These are phyloP conservation scores for Sporisorium graminicola DNA, from an alignment of 1,284 basidiomycete species.

Conservation along the genomic window DNA sequence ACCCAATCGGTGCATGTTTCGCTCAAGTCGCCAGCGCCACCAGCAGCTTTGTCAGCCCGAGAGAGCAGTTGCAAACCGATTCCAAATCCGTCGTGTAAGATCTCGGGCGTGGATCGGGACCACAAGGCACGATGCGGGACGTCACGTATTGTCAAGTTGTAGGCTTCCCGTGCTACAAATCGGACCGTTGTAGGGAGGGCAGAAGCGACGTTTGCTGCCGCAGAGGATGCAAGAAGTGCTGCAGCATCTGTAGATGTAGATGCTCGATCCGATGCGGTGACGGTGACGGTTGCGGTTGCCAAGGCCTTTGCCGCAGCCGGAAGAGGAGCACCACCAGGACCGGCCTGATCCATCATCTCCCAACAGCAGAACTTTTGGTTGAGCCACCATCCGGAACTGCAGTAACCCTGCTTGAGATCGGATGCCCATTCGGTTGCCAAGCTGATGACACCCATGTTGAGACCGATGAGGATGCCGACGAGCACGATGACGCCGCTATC, in stretches of 20 bases:
- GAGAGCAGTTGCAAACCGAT: constrained; percentile 26
- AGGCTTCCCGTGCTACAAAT: constrained; percentile 5
- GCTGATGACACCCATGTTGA: constrained; percentile 93
- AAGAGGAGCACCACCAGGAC: constrained; percentile 58
- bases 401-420: constrained; percentile 97
- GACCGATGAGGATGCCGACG: constrained; percentile 84
- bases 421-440: constrained; percentile 98
- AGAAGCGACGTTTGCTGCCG: constrained; percentile 9
- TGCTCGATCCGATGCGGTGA: constrained; percentile 17
- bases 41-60: constrained; percentile 21
- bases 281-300: constrained; percentile 40
- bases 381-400: constrained; percentile 96
- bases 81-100: constrained; percentile 74
- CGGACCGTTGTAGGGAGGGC: constrained; percentile 1
- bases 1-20: constrained; percentile 92
- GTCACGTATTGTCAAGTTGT: constrained; percentile 35
- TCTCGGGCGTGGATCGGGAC: constrained; percentile 53
- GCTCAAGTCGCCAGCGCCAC: constrained; percentile 60
- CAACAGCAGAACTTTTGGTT: constrained; percentile 98
- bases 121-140: constrained; percentile 27
- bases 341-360: constrained; percentile 74
- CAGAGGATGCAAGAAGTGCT: constrained; percentile 3
- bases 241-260: constrained; percentile 5
- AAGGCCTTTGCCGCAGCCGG: constrained; percentile 46
- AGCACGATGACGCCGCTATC: constrained; percentile 66